Conservation (phyloP, 208 protist genomes). For the Kentomonas sorsogonicus region DNA sequence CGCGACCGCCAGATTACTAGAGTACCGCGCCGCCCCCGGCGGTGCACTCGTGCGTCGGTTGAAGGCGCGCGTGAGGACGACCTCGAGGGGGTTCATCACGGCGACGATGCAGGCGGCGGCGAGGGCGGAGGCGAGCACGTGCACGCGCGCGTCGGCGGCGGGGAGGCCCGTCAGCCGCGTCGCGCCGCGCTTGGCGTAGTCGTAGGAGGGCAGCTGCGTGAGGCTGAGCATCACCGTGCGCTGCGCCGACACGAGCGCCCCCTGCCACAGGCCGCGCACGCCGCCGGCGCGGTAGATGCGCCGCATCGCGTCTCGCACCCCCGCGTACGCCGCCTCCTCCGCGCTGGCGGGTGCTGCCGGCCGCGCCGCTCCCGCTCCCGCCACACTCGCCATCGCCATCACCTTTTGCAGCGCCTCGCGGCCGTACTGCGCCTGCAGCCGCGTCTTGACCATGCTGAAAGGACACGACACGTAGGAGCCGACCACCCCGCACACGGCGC, state of each 20-base stretch:
- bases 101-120: conserved; percentile 15
- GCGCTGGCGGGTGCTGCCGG: not conserved
- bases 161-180: not conserved
- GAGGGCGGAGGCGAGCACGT: conserved; percentile 20
- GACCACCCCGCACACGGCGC: conserved; percentile 30
- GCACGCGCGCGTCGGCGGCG: conserved; percentile 14
- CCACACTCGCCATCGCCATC: too few species aligned
- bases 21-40: conserved; percentile 15
- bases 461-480: conserved; percentile 49
- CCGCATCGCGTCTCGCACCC: conserved; percentile 14
- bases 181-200: conserved; percentile 12
- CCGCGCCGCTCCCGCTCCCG: too few species aligned
- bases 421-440: conserved; percentile 32
- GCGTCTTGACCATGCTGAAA: conserved; percentile 66
- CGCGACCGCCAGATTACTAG: too few species aligned
- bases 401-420: too few species aligned
- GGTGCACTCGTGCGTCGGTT: too few species aligned
- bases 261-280: conserved; percentile 26
- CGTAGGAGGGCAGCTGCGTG: conserved; percentile 26
- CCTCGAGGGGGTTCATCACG: conserved; percentile 28
- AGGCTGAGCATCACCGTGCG: conserved; percentile 22
- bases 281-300: conserved; percentile 18
- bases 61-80: conserved; percentile 39
- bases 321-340: not conserved
- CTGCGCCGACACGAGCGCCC: conserved; percentile 11